Base-by-base conservation (phyloP, 1,139 yeast genomes). In the Lodderomyces orthopsilosis region DNA sequence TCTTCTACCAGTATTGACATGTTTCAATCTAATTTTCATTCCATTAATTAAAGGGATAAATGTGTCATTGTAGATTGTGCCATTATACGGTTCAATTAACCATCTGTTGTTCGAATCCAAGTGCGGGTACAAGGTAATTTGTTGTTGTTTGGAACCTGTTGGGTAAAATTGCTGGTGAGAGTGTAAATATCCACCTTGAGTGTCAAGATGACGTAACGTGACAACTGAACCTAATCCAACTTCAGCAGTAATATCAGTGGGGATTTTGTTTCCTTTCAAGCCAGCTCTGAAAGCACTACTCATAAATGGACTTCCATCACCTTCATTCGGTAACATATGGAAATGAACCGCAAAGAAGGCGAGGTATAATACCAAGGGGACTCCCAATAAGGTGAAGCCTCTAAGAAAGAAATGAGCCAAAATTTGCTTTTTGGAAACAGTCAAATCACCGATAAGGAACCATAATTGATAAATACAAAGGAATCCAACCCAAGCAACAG, bases 71-170 rank as follows among this genome's bases (percentile, higher is more conserved):
- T 78, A 77, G 35, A 70, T 74, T 17, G 81, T 65, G 2, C 51
- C 50, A 35, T 63, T 70, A 62, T 81, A 83, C 35, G 84, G 75
- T 66, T 88, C 95, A 53, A 91, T 70, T 21, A 75, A 54, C 96
- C 97, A 94, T 51, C 81, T 73, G 66, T 94, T 94, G 71, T 94
- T 94, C 42, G 73, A 69, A 63, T 94, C 98, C 59, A 86, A 68
- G 66, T 91, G 98, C 38, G 98, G 96, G 62, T 93, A 94, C 53
- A 93, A 73, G 4, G 98, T 93, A 51, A 90, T 68, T 66, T 91
- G 97, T 67, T 91, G 98, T 67, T 91, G 98, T 65, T 89, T 81
- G 22, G 98, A 91, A 46, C 99, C 99, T 35, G 89, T 77, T 56
- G 89, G 93, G 61, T 90, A 93, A 59, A 77, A 70, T 59, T 85